Base-by-base conservation (phyloP, 805 yeast species). In the Wickerhamiella allomyrinae region DNA sequence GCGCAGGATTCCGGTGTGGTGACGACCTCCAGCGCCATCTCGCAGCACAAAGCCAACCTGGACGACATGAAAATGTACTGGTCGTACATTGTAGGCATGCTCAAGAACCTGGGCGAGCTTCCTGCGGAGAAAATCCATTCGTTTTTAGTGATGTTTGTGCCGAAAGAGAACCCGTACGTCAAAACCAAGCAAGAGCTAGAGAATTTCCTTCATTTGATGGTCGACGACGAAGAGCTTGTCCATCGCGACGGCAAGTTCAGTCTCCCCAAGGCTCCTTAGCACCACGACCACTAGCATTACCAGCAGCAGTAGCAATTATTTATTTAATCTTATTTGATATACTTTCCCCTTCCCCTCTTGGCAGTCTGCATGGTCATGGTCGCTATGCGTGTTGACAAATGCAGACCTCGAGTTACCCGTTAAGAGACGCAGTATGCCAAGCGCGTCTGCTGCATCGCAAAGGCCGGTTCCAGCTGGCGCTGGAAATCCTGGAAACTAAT, bases 1-100 rank as follows among this genome's bases (percentile, higher is more conserved):
- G 37, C 34, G 3, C 41, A 22, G 13, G 48, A 25, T 11, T 29
- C 21, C 24, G 19, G 24, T 21, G 40, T 23, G 20, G 27, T 10
- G 23, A 24, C 11, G 8, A 17, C 23, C 17, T 20, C 37, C 9
- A 13, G 5, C 11, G 11, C 14, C 31, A 20, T 15, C 7, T n/a
- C 20, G 17, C 21, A 31, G 21, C 24, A 21, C 21, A 36, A 23
- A 5, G 23, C 14, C 11, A n/a, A 9, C n/a, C 20, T 15, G 20
- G 65, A 60, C 37, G 65, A 57, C 33, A 57, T 62, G 67, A 55
- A 54, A 39, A 43, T 56, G 6, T 63, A 60, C 44, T 66, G 70
- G 68, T 71, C 77, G 0, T 73, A 68, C 49, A 65, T 77, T 22
- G 57, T 55, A 14, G 76, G 74, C 3, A 75, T 77, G 74, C 58